Evolutionary conservation across 176 grass and related monocot species (phyloP), one percentile per base, ranked within the genome.

Genomic region (Bonia amplexicaulis): DNA sequence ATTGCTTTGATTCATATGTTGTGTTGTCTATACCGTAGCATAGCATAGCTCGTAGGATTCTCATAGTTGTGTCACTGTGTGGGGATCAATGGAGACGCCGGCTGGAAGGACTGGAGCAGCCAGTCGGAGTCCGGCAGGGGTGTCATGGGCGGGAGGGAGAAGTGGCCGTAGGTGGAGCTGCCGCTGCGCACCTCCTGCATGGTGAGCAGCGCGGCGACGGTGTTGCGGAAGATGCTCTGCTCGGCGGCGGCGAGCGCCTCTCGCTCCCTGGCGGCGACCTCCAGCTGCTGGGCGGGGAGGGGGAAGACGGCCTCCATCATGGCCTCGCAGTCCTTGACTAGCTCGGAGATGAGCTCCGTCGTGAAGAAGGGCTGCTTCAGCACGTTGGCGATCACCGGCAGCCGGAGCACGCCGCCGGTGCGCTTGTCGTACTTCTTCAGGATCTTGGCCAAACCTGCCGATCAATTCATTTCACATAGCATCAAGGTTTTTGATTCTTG

Each of bases 401-500:
- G 92, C 25, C 92, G 84, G 33, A 97, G 85, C 58, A 91, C 80
- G 63, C 87, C 90, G 48, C 90, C 95, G 0, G 92, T 94, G 77
- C 87, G 87, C 87, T 97, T 97, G 78, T 97, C 95, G 82, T 94
- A 91, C 85, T 97, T 97, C 87, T 97, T 97, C 57, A 97, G 87
- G 58, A 97, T 97, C 80, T 97, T 97, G 31, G 87, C 95, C 20
- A 97, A 73, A 0, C 95, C 93, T 58, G 19, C 20, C 23, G 22
- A 23, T 20, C 53, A 55, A 20, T 46, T 12, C 44, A 46, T 46
- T 12, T 46, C 44, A 49, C 14, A 15, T 15, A 49, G 47, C 13
- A 58, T n/a, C 55, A n/a, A 55, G 13, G 13, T 15, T 49, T 49
- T 55, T 55, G 6, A 1, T 20, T 55, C 53, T 55, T 55, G 53